phyloP scores from a whole-genome alignment of 257 asterid genomes.

The Plantago elongata region DNA sequence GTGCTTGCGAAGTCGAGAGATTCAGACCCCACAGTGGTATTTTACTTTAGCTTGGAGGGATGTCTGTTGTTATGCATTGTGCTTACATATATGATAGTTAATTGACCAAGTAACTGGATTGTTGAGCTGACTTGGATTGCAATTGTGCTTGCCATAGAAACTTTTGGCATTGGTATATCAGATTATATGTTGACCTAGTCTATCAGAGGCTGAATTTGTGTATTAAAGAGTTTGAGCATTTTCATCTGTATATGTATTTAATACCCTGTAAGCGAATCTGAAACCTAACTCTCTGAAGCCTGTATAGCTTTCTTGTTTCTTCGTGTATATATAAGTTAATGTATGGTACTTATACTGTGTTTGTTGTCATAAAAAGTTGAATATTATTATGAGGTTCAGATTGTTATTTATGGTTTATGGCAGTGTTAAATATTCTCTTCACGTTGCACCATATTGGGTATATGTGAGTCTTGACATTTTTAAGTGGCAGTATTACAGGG shows the following conservation, averaged over 20 bases:
- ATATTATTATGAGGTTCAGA: conserved; percentile 2
- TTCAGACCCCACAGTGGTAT: conserved; percentile 95
- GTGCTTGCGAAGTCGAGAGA: conserved; percentile 88
- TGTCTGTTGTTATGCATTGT: not conserved
- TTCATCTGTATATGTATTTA: too few species aligned
- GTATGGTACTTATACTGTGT: conserved; percentile 6
- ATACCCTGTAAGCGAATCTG: too few species aligned
- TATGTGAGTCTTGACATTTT: conserved; percentile 36
- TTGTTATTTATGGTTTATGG: conserved; percentile 13
- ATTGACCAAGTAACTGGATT: not conserved
- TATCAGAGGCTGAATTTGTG: not conserved
- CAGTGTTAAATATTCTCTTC: conserved; percentile 3
- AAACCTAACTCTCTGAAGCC: too few species aligned
- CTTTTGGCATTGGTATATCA: conserved; percentile 12
- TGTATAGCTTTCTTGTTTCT: not conserved
- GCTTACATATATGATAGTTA: conserved; percentile 10
- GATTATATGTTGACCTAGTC: conserved; percentile 4
- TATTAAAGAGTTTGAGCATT: too few species aligned
- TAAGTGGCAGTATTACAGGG: conserved; percentile 92
- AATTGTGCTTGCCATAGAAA: conserved; percentile 5
- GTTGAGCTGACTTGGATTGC: conserved; percentile 12
- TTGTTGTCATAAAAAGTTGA: not conserved
- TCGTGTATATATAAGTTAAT: not conserved
- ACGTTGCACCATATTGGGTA: not conserved
- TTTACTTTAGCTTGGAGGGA: conserved; percentile 23